Percentiles rank a stretch among this genome's conserved stretches.
phyloP scores from a whole-genome alignment of 2,329 filamentous ascomycete genomes.

The Elsinoe batatas region DNA sequence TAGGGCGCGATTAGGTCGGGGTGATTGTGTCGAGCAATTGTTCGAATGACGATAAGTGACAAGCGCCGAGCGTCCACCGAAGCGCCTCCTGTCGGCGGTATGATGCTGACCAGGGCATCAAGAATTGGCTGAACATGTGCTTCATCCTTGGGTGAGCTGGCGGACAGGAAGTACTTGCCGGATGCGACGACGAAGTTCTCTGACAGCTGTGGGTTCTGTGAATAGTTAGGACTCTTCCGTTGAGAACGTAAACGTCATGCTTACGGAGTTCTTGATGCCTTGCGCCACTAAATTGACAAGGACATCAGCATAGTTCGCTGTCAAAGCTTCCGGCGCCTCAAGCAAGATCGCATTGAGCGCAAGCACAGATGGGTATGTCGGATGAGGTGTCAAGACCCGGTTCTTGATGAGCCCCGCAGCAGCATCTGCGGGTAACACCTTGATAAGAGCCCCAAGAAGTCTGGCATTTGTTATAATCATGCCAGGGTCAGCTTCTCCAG shows the following conservation, averaged over 20 bases:
- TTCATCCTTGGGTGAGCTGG: constrained; percentile 55
- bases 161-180: constrained; percentile 75
- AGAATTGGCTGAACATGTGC: constrained; percentile 73
- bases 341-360: constrained; percentile 80
- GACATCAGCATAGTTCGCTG: constrained; percentile 61
- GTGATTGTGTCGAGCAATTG: constrained; percentile 66
- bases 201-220: constrained; percentile 61
- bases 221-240: constrained; percentile 18
- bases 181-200: constrained; percentile 84
- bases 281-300: constrained; percentile 66
- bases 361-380: constrained; percentile 69
- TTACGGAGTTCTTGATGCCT: constrained; percentile 67
- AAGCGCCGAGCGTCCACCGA: constrained; percentile 77
- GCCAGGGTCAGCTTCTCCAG: constrained; percentile 56
- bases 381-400: constrained; percentile 67
- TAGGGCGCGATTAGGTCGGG: constrained; percentile 69
- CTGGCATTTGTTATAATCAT: constrained; percentile 88
- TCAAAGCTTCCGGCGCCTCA: constrained; percentile 64
- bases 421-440: constrained; percentile 66
- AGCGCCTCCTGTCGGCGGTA: constrained; percentile 53
- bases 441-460: constrained; percentile 79
- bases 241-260: constrained; percentile 26
- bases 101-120: constrained; percentile 59
- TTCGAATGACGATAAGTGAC: constrained; percentile 77
- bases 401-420: constrained; percentile 54